Conservation (phyloP, 2,329 filamentous ascomycete species). For the Aplosporella prunicola region DNA sequence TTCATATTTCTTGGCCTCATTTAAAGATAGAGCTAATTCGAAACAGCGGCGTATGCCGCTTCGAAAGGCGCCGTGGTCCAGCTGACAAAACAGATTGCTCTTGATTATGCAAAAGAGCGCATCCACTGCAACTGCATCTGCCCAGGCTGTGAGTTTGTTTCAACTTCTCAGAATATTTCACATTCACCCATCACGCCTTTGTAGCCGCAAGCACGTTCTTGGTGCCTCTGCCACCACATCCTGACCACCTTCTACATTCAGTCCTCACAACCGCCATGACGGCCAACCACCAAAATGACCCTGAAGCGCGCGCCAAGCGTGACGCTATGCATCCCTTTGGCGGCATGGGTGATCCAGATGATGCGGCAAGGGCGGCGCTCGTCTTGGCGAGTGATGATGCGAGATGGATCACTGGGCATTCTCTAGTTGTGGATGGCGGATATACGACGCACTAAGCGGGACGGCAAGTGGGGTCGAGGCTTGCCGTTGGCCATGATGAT, state of each 20-base stretch:
- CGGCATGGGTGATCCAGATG: slow-evolving; percentile 16
- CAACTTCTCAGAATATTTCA: too few relatives aligned
- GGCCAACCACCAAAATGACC: slow-evolving; percentile 27
- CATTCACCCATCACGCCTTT: too few relatives aligned
- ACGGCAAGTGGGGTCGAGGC: too few relatives aligned
- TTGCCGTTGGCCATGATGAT: too few relatives aligned
- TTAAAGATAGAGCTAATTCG: too few relatives aligned
- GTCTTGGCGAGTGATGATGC: slow-evolving; percentile 37
- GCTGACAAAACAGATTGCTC: slow-evolving; percentile 37
- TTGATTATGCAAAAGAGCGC: slow-evolving; percentile 34
- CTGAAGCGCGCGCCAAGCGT: slow-evolving; percentile 14
- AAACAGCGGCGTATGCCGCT: slow-evolving; percentile 34
- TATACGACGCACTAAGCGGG: slow-evolving; percentile 16
- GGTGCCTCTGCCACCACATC: background rate
- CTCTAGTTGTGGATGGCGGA: slow-evolving; percentile 34
- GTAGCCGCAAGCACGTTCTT: too few relatives aligned
- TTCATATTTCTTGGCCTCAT: too few relatives aligned
- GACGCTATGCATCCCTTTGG: slow-evolving; percentile 25
- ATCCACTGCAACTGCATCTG: slow-evolving; percentile 36
- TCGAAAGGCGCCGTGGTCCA: slow-evolving; percentile 39
- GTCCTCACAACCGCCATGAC: slow-evolving; percentile 30
- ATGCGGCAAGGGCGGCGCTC: slow-evolving; percentile 27
- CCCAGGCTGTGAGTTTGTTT: slow-evolving; percentile 35
- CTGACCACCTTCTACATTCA: slow-evolving; percentile 10
- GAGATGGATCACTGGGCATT: slow-evolving; percentile 33